Base-by-base conservation (phyloP, 768 basidiomycete species). In the Lactarius akahatsu region DNA sequence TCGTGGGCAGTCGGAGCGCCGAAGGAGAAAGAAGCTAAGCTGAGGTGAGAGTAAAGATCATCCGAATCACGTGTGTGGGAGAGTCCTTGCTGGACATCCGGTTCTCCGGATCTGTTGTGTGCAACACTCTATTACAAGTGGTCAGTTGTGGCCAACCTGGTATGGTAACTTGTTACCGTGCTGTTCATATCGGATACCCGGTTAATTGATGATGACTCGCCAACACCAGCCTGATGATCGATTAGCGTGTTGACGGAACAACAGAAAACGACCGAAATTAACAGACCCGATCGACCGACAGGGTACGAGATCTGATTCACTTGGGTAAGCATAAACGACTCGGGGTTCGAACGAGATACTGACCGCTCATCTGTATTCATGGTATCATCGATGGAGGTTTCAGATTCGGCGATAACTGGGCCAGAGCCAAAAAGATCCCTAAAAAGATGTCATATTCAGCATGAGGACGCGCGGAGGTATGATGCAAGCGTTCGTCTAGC, bases 11-110 rank as follows among this genome's bases (percentile, higher is more conserved):
- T 59, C 8, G 75, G 73, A 11, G 73, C 75, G 40, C 82, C 81
- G 65, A 82, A 82, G 8, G 79, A 80, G 71, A 77, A 82, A 57
- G 70, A 76, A 26, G 79, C 76, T n/a, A 82, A 75, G 62, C 73
- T 73, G 3, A 79, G 77, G 69, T 83, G 79, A 57, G 65, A 63
- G 52, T 68, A 72, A 69, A 64, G 72, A 36, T 70, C 70, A 64
- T 59, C 65, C 11, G 36, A 38, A 38, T 38, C 36, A 11, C 11
- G 36, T 13, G 36, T 38, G 36, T 38, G 36, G 36, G 36, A 36
- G 36, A 36, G n/a, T 36, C 36, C 56, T 32, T 30, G 26, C 18
- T 57, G 6, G 34, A 32, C 18, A 34, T 57, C 56, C n/a, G 36
- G 23, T 20, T 6, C 30, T 32, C 34, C 26, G 23, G 26, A 23